Percentiles rank a stretch among this genome's conserved stretches.
Evolutionary conservation across 2,329 filamentous ascomycete genomes (phyloP).

Genomic region (Colletotrichum sp.): DNA sequence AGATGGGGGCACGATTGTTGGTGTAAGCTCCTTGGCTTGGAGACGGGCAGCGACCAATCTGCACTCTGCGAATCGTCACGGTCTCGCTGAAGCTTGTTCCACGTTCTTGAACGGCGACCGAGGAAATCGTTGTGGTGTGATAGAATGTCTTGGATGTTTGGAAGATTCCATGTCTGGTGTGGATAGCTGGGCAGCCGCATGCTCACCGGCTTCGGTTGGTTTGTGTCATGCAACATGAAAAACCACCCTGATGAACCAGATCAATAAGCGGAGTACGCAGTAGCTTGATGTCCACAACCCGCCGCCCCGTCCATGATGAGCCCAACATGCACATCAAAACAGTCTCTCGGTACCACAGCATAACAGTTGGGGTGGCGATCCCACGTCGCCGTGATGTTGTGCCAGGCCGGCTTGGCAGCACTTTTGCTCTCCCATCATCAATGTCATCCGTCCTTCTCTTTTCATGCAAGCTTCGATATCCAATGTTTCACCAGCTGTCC

Average conservation of each 20-base stretch:
- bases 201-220: not conserved
- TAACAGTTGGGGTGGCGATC: not conserved
- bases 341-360: not conserved
- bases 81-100: not conserved
- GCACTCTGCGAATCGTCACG: slow-evolving; percentile 1
- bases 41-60: slow-evolving; percentile 1
- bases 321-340: not conserved
- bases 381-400: not conserved
- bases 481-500: not conserved
- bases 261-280: not conserved
- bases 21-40: not conserved
- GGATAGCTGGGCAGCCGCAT: not conserved
- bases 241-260: not conserved
- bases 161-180: not conserved
- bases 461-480: not conserved
- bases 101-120: not conserved
- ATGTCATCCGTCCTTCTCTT: not conserved
- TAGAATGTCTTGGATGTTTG: not conserved
- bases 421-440: not conserved
- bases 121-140: not conserved
- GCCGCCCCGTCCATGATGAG: not conserved
- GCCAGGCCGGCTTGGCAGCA: not conserved
- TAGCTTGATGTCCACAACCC: not conserved
- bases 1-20: not conserved
- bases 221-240: not conserved